These are phyloP conservation scores for Colletotrichum neosansevieriae DNA, from an alignment of 2,329 filamentous ascomycete species.

Conservation along the genomic window DNA sequence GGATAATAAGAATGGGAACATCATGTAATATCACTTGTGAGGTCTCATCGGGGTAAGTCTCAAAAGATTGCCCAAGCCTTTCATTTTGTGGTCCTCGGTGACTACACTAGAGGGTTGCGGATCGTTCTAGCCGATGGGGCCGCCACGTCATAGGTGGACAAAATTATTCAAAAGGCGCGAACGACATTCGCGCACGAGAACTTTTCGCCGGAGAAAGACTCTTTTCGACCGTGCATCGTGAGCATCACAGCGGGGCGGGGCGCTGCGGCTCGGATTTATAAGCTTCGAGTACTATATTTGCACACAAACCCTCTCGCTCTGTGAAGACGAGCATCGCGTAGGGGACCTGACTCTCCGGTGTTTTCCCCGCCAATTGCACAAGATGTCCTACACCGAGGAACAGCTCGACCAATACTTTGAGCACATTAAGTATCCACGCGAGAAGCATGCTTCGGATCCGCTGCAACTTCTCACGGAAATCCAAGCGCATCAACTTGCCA, in stretches of 20 bases:
- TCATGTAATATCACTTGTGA: neutral
- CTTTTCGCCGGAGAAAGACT: neutral
- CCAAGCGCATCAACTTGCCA: constrained; percentile 57
- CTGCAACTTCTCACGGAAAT: constrained; percentile 49
- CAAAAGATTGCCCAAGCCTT: neutral
- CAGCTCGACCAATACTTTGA: constrained; percentile 48
- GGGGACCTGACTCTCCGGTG: no score
- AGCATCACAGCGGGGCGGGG: constrained; percentile 2
- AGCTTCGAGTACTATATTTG: constrained; percentile 1
- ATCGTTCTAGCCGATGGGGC: neutral
- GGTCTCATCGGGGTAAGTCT: neutral
- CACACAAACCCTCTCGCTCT: neutral
- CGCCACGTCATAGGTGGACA: constrained; percentile 22
- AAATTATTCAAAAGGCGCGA: constrained; percentile 16
- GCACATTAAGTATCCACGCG: constrained; percentile 46
- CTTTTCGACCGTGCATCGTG: neutral
- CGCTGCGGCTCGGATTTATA: neutral
- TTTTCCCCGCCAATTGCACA: neutral
- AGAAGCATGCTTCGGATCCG: constrained; percentile 42
- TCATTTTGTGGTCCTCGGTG: neutral
- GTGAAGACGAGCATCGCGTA: no score
- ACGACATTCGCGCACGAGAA: constrained; percentile 7
- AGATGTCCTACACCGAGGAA: constrained; percentile 43
- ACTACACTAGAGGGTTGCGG: constrained; percentile 5
- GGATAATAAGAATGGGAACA: no score